These are phyloP conservation scores for Mycena olivaceomarginata DNA, from an alignment of 768 basidiomycete genomes.

Conservation along the genomic window DNA sequence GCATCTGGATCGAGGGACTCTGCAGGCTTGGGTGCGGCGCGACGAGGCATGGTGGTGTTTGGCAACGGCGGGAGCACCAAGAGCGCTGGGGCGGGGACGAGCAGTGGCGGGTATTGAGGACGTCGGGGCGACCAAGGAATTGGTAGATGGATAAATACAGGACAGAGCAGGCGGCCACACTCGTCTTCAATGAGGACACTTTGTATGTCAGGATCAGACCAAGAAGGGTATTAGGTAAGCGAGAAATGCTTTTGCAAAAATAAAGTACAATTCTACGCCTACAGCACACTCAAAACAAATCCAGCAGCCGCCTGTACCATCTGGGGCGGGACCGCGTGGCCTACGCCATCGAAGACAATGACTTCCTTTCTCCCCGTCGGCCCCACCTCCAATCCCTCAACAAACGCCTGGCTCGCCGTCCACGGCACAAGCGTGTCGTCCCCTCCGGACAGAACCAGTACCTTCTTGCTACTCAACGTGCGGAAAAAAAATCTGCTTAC, in stretches of 20 bases:
- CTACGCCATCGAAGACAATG: constrained; percentile 71
- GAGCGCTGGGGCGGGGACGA: neutral
- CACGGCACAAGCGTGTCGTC: constrained; percentile 83
- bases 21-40: constrained; percentile 64
- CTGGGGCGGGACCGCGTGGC: constrained; percentile 76
- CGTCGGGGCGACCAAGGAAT: no score
- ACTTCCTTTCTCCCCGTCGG: constrained; percentile 72
- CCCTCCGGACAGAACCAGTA: constrained; percentile 83
- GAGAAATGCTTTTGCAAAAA: neutral
- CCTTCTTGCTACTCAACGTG: constrained; percentile 65
- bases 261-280: neutral
- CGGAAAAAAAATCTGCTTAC: no score
- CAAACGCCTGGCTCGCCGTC: constrained; percentile 72
- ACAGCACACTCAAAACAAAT: constrained; percentile 55
- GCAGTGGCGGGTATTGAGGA: neutral
- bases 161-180: neutral
- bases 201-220: neutral
- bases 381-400: constrained; percentile 73
- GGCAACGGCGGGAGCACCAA: constrained; percentile 21
- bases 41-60: constrained; percentile 72
- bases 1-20: constrained; percentile 29
- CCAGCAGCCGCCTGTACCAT: constrained; percentile 73
- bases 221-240: neutral
- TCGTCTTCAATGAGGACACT: no score
- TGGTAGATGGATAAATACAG: neutral